Base-by-base conservation (phyloP, 805 yeast species). In the Saturnispora hagleri region DNA sequence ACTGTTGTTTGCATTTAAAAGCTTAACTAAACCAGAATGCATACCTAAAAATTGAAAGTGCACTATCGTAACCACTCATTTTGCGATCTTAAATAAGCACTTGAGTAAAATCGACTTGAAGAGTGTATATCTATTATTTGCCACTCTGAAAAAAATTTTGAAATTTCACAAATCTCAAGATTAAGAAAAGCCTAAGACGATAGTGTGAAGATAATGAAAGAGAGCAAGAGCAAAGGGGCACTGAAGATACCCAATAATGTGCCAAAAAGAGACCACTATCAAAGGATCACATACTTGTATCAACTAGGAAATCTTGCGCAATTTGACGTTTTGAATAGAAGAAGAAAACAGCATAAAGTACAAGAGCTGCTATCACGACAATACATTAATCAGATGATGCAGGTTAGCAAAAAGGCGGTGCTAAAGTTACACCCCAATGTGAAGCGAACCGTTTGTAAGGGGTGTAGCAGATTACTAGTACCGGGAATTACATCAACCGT, bases 31-130 rank as follows among this genome's bases (percentile, higher is more conserved):
- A 8, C 13, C 4, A 35, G 8, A 15, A 42, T 40, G 81, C 90
- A 61, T 80, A 85, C 84, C 96, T 89, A 74, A 91, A 91, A 69
- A 91, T 95, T 57, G 97, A 90, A 62, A 91, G 79, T 53, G 99
- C 99, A 78, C 98, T 83, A 71, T 91, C 99, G 96, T 91, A 91
- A 57, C 99, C 98, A 77, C 97, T 89, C 99, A 91, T 91, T 45
- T 31, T 31, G 34, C 15, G 9, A 31, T 31, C 13, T 13, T 31
- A 31, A 13, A 31, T 12, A 31, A 12, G 34, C 34, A 31, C 15
- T 31, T 7, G 10, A 31, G 15, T 31, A 31, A 31, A 13, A 12
- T 31, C 13, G 34, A 31, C 15, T 31, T 31, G 12, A 31, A 31
- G 34, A 31, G 34, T 31, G 22, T 36, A 17, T 18, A 36, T n/a